These are phyloP conservation scores for Fusarium marasasianum DNA, from an alignment of 2,329 filamentous ascomycete genomes.

Conservation along the genomic window DNA sequence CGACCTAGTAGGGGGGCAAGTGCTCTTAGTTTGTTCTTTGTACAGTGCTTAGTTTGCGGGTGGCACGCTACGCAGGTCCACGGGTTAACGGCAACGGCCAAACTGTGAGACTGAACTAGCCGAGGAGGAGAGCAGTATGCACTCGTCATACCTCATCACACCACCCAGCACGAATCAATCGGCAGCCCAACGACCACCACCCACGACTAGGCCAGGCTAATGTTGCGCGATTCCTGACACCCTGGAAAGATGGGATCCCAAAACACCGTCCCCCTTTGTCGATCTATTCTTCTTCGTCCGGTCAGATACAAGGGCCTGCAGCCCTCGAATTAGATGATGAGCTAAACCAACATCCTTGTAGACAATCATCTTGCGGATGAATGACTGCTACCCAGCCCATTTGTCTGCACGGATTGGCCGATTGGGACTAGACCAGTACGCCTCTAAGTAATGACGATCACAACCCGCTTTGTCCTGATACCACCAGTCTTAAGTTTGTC, in stretches of 20 bases:
- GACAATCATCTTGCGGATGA: slow-evolving; percentile 44
- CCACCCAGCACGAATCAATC: background rate
- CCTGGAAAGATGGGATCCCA: slow-evolving; percentile 40
- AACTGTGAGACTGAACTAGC: background rate
- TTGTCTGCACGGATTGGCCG: slow-evolving; percentile 43
- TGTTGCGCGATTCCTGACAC: slow-evolving; percentile 37
- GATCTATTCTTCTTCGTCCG: slow-evolving; percentile 16
- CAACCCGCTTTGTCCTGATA: background rate
- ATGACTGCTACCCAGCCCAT: slow-evolving; percentile 43
- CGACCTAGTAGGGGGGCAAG: background rate
- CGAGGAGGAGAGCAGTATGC: background rate
- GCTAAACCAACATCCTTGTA: slow-evolving; percentile 42
- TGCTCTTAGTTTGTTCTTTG: background rate
- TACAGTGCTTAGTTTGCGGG: background rate
- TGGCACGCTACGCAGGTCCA: background rate
- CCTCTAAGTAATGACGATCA: background rate
- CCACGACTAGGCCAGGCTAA: background rate
- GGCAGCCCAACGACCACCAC: background rate
- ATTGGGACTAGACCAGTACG: slow-evolving; percentile 26
- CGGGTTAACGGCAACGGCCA: background rate
- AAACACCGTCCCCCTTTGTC: slow-evolving; percentile 41
- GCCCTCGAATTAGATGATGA: slow-evolving; percentile 38
- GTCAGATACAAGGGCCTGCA: slow-evolving; percentile 35
- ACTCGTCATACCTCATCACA: background rate
- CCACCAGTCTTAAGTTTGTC: background rate